Evolutionary conservation across 257 asterid genomes (phyloP).

Genomic region (Plantago elongata): DNA sequence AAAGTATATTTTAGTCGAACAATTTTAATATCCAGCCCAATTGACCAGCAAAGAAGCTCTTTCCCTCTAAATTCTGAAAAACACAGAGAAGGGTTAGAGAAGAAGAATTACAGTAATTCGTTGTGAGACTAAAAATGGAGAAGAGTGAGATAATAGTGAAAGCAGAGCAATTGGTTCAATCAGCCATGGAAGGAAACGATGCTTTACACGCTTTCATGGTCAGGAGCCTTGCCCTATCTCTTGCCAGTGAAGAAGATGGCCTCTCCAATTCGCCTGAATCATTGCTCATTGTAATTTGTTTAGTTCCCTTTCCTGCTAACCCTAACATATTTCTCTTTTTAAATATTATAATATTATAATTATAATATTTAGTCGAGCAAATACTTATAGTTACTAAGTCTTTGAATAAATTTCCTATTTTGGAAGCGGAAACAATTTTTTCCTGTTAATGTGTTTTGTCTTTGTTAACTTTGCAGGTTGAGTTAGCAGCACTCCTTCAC

Average conservation of each 20-base stretch:
- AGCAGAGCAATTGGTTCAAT: conserved; percentile 70
- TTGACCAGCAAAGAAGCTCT: no score
- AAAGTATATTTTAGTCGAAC: no score
- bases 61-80: no score
- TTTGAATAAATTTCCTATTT: no score
- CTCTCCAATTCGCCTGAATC: conserved; percentile 51
- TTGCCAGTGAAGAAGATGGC: conserved; percentile 61
- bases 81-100: no score
- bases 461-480: conserved; percentile 54
- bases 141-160: conserved; percentile 40
- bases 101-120: no score
- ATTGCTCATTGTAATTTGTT: conserved; percentile 41
- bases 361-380: no score
- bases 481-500: conserved; percentile 94
- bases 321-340: no score
- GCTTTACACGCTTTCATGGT: conserved; percentile 93
- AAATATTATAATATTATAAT: no score
- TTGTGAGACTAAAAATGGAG: conserved; percentile 25
- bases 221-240: conserved; percentile 84
- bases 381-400: no score
- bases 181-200: conserved; percentile 79
- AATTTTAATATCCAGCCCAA: no score
- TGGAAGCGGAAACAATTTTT: no score
- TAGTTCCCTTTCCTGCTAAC: not conserved
- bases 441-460: not conserved